Evolutionary conservation across 2,329 filamentous ascomycete genomes (phyloP), one percentile per base, ranked within the genome.

Genomic region (Penicillium sp.): DNA sequence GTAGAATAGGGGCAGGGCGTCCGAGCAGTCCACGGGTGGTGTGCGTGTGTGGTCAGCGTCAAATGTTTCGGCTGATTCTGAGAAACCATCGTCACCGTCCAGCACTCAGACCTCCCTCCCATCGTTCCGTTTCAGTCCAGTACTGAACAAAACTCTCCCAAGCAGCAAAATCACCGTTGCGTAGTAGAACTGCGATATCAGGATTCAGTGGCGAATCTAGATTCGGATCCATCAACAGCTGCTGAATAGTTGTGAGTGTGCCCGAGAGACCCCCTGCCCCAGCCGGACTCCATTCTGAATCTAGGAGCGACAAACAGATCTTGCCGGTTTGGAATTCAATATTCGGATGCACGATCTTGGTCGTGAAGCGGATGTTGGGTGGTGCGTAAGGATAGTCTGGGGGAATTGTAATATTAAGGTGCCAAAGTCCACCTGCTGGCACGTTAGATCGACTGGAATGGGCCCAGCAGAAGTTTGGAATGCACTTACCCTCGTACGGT

Each of bases 251-350:
- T 9, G 73, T 73, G 50, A 80, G 65, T 2, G 75, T 78, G n/a
- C 67, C 69, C 14, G 70, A 73, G 5, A 97, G 26, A 94, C 6
- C 11, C 41, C 26, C 26, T 4, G 26, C 6, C 4, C 5, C 12
- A 17, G 90, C 86, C 1, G 92, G 90, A 56, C 89, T 88, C 93
- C 93, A 97, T 17, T 87, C 26, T 28, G 26, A 82, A 69, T 79
- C 75, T 48, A 99, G 81, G 59, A 97, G 82, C 70, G 97, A 94
- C 28, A 97, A 84, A 73, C 94, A 99, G 69, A 99, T 94, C 75
- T 97, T 92, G 64, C 94, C 94, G 2, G 85, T 91, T 37, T 79
- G 77, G 70, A 85, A 85, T 59, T 82, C 78, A 43, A 88, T 85
- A 75, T 97, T 97, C 45, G 92, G 87, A 77, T 96, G 91, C 67